Evolutionary conservation across 345 rosid species (phyloP).

Genomic region (Arabis alpina): DNA sequence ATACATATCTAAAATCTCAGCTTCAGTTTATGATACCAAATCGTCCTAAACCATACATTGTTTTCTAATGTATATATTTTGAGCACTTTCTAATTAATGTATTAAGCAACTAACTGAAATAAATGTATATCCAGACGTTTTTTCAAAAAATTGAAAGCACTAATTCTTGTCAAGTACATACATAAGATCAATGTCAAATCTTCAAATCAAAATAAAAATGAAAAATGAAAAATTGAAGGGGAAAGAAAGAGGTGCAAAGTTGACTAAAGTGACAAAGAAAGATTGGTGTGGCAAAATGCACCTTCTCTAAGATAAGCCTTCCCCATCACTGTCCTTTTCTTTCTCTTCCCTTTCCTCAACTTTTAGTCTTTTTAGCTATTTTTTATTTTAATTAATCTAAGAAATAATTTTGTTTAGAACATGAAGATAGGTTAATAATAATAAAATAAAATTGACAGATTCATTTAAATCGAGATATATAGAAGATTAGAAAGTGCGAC

Average conservation of each 20-base stretch:
- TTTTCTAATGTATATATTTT: neutral
- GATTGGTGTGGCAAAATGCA: constrained; percentile 42
- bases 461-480: neutral
- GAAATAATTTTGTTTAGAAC: neutral
- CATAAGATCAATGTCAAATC: constrained; percentile 30
- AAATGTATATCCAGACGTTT: neutral
- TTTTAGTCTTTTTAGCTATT: constrained; percentile 34
- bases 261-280: constrained; percentile 52
- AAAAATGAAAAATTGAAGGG: constrained; percentile 6
- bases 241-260: constrained; percentile 43
- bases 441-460: too few relatives aligned
- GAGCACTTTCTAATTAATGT: neutral
- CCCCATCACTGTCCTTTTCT: constrained; percentile 42
- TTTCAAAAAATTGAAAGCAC: constrained; percentile 12
- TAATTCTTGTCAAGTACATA: constrained; percentile 39
- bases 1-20: neutral
- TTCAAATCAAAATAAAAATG: constrained; percentile 33
- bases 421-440: too few relatives aligned
- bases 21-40: constrained; percentile 11
- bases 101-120: neutral
- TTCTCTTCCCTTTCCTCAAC: constrained; percentile 43
- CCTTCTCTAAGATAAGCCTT: constrained; percentile 49
- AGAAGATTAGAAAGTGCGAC: neutral
- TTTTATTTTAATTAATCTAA: neutral
- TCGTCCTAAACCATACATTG: neutral